phyloP scores from a whole-genome alignment of 1,284 basidiomycete genomes.

The Puccinia polysora region DNA sequence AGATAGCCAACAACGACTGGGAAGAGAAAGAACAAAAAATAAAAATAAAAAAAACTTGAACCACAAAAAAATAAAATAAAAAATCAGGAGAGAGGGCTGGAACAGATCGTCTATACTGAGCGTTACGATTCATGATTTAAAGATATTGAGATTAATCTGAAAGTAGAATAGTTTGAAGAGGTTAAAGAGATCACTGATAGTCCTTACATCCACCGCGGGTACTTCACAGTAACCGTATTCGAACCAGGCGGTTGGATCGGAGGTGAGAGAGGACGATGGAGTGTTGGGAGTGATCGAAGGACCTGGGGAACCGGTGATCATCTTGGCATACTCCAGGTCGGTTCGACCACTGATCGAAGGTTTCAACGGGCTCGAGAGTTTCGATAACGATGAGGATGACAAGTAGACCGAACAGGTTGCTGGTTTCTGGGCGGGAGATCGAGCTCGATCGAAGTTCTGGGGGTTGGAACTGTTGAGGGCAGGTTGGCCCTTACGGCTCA shows the following conservation, averaged over 20 bases:
- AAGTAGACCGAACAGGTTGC: slow-evolving; percentile 45
- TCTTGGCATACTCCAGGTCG: slow-evolving; percentile 68
- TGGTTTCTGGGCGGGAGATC: too few relatives aligned
- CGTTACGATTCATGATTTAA: neutral
- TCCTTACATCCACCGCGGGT: slow-evolving; percentile 29
- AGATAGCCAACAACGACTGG: too few relatives aligned
- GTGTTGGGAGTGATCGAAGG: neutral
- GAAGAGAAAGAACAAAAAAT: too few relatives aligned
- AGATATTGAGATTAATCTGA: neutral
- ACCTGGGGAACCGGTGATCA: slow-evolving; percentile 35
- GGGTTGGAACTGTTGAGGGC: slow-evolving; percentile 54
- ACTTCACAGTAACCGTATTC: slow-evolving; percentile 20
- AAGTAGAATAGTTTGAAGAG: neutral
- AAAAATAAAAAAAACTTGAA: slow-evolving; percentile 1
- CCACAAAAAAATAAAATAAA: neutral
- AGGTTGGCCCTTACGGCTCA: slow-evolving; percentile 69
- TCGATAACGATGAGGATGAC: slow-evolving; percentile 52
- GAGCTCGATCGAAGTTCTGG: too few relatives aligned
- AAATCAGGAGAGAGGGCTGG: neutral
- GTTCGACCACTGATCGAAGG: slow-evolving; percentile 66
- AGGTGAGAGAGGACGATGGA: too few relatives aligned
- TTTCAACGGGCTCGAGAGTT: slow-evolving; percentile 58
- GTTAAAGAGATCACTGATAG: slow-evolving; percentile 19
- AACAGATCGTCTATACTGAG: neutral
- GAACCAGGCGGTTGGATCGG: neutral